These are phyloP conservation scores for Sequoiadendron giganteum DNA, from an alignment of 75 land plant species.

Conservation along the genomic window DNA sequence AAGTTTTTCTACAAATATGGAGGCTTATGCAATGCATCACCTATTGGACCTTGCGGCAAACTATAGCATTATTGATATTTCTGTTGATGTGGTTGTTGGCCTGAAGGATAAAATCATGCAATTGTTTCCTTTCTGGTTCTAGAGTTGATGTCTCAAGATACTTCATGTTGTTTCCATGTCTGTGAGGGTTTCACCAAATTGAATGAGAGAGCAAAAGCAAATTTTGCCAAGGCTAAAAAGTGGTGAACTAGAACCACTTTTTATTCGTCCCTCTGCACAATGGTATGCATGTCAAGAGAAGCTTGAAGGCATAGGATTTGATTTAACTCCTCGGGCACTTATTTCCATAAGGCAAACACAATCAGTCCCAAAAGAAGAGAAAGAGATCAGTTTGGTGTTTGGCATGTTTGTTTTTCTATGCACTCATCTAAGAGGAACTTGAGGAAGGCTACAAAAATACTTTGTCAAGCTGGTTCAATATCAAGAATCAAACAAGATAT, in stretches of 20 bases:
- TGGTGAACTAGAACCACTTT: constrained; percentile 54
- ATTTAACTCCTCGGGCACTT: constrained; percentile 4
- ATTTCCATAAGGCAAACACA: constrained; percentile 8
- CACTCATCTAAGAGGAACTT: constrained; percentile 80
- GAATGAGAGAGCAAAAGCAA: constrained; percentile 55
- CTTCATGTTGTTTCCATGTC: constrained; percentile 67
- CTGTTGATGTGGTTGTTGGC: constrained; percentile 91
- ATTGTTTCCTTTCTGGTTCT: constrained; percentile 46
- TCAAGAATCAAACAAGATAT: neutral
- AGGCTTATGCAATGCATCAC: constrained; percentile 64
- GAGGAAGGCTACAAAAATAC: constrained; percentile 30
- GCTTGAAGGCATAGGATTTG: constrained; percentile 25
- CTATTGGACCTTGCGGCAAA: constrained; percentile 75
- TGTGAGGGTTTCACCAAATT: constrained; percentile 75
- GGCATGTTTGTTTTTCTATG: constrained; percentile 91
- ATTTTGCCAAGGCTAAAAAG: constrained; percentile 44
- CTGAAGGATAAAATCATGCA: constrained; percentile 69
- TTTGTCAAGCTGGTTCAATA: neutral
- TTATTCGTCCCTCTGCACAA: constrained; percentile 83
- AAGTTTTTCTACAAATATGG: constrained; percentile 53
- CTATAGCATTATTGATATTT: constrained; percentile 76
- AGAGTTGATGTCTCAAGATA: constrained; percentile 63
- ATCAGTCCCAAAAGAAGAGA: constrained; percentile 38
- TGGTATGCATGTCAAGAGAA: constrained; percentile 74
- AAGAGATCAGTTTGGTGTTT: constrained; percentile 72